Evolutionary conservation across 2,329 filamentous ascomycete species (phyloP).

Genomic region (Fusarium coffeatum): DNA sequence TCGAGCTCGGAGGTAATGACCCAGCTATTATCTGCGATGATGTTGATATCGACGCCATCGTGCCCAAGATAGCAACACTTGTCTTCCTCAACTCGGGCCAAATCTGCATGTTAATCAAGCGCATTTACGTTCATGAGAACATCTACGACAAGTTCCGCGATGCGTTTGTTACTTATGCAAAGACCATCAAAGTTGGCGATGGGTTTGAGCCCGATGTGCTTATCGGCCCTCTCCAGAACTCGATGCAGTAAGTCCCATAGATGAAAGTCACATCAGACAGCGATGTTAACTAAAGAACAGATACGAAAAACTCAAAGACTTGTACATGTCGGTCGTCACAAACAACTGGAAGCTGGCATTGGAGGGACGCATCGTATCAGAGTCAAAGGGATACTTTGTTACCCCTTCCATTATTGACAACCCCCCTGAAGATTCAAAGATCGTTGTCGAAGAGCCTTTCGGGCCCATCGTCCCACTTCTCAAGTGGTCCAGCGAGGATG

Average conservation of each 20-base stretch:
- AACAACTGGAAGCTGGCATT: background rate
- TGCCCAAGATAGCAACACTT: background rate
- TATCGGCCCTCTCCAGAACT: background rate
- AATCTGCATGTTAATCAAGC: background rate
- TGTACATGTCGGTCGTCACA: background rate
- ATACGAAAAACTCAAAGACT: background rate
- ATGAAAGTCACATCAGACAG: background rate
- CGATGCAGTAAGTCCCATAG: background rate
- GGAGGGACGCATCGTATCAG: background rate
- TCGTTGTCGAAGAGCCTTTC: background rate
- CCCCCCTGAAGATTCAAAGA: background rate
- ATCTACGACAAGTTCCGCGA: slow-evolving; percentile 66
- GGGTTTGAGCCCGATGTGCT: background rate
- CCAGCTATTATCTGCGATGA: slow-evolving; percentile 67
- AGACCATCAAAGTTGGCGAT: background rate
- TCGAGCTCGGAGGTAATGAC: slow-evolving; percentile 71
- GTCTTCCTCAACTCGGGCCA: background rate
- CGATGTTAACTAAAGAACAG: background rate
- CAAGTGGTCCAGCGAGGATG: slow-evolving; percentile 3
- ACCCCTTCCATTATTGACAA: background rate
- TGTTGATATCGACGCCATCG: slow-evolving; percentile 47
- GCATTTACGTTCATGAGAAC: slow-evolving; percentile 67
- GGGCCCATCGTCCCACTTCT: background rate
- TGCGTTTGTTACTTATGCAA: background rate
- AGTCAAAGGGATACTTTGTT: slow-evolving; percentile 1